Percentiles rank a stretch among this genome's conserved stretches.
Evolutionary conservation across 805 yeast species (phyloP).

Genomic region (Grigorovia jiainica): DNA sequence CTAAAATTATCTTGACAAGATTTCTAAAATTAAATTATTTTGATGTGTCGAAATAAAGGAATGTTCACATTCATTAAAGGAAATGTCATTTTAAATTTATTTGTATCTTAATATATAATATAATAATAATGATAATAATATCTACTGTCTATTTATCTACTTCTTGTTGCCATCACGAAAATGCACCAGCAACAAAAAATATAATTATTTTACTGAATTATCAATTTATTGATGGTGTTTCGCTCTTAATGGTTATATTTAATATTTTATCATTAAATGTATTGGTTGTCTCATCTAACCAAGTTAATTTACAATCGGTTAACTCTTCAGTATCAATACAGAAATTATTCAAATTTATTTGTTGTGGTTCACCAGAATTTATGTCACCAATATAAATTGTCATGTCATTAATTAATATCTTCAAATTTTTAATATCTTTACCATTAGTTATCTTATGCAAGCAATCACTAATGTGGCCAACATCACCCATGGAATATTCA

Average conservation of each 20-base stretch:
- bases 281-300: background rate
- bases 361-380: conserved; percentile 2
- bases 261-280: background rate
- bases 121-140: too few relatives aligned
- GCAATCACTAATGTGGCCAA: background rate
- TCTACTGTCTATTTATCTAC: too few relatives aligned
- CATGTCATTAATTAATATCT: conserved; percentile 5
- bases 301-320: background rate
- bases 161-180: too few relatives aligned
- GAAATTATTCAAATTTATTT: background rate
- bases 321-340: background rate
- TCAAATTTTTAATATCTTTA: conserved; percentile 6
- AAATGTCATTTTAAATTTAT: too few relatives aligned
- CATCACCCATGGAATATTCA: background rate
- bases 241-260: background rate
- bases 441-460: conserved; percentile 6
- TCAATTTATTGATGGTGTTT: too few relatives aligned
- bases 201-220: too few relatives aligned
- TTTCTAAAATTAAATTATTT: too few relatives aligned
- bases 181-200: too few relatives aligned
- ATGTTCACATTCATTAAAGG: too few relatives aligned
- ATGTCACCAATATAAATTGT: conserved; percentile 10
- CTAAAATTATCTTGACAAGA: too few relatives aligned
- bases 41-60: too few relatives aligned
- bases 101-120: too few relatives aligned